Percentiles rank a stretch among this genome's conserved stretches.
These are phyloP conservation scores for Colletotrichum sp. DNA, from an alignment of 2,329 filamentous ascomycete species.

Conservation along the genomic window DNA sequence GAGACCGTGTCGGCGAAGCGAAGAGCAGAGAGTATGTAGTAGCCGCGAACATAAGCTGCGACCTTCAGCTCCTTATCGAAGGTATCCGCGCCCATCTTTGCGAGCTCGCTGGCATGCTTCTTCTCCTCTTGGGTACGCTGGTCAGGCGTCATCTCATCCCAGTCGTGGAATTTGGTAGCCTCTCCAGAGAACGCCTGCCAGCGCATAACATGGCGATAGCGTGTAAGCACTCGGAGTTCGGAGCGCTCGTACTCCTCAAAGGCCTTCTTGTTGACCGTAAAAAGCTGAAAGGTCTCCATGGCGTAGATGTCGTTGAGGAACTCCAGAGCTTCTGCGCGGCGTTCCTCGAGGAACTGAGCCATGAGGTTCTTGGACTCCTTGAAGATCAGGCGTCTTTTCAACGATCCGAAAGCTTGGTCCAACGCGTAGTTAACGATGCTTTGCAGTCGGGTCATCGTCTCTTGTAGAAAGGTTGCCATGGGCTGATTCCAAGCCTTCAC, in stretches of 20 bases:
- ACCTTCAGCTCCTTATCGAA: slow-evolving; percentile 66
- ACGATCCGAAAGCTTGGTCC: slow-evolving; percentile 46
- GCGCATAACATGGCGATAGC: slow-evolving; percentile 55
- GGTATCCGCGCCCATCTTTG: slow-evolving; percentile 59
- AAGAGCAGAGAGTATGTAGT: slow-evolving; percentile 70
- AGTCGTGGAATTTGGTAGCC: slow-evolving; percentile 32
- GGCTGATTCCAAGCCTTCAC: slow-evolving; percentile 64
- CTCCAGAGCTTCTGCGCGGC: slow-evolving; percentile 36
- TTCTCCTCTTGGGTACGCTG: slow-evolving; percentile 49
- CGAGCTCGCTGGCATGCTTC: slow-evolving; percentile 43
- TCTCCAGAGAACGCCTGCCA: slow-evolving; percentile 45
- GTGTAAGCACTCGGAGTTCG: slow-evolving; percentile 50
- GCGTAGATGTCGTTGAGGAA: slow-evolving; percentile 51
- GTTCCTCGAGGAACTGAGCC: slow-evolving; percentile 45
- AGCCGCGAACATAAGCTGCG: slow-evolving; percentile 67
- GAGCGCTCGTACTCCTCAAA: slow-evolving; percentile 49
- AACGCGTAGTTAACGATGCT: slow-evolving; percentile 51
- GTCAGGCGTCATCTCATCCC: slow-evolving; percentile 53
- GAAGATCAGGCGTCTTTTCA: slow-evolving; percentile 56
- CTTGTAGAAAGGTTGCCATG: slow-evolving; percentile 50
- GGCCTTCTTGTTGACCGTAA: slow-evolving; percentile 59
- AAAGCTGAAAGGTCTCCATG: slow-evolving; percentile 60
- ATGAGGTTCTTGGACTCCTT: slow-evolving; percentile 49
- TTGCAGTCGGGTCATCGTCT: slow-evolving; percentile 54
- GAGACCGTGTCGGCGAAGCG: slow-evolving; percentile 66